Conservation (phyloP, 371 early-diverging fungal species). For the Mortierella sp. region DNA sequence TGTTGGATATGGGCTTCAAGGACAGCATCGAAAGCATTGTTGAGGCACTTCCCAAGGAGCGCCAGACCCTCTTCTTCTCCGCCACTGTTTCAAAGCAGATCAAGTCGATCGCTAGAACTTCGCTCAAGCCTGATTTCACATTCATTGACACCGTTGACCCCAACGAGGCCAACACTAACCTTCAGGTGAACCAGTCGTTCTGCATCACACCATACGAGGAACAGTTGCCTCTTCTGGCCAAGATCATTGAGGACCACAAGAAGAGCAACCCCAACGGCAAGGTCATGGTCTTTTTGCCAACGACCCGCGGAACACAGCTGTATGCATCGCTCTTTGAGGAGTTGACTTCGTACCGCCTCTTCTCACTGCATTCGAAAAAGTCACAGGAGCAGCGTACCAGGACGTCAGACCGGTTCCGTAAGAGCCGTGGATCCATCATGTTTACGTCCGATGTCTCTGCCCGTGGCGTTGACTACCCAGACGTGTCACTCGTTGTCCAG, state of each 20-base stretch:
- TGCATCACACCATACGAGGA: slow-evolving; percentile 70
- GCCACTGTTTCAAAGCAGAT: slow-evolving; percentile 96
- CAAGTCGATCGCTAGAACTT: slow-evolving; percentile 75
- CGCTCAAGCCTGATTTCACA: slow-evolving; percentile 76
- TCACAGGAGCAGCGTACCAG: slow-evolving; percentile 78
- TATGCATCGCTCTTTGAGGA: slow-evolving; percentile 73
- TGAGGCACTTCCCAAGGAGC: slow-evolving; percentile 76
- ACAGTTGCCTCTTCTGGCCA: slow-evolving; percentile 72
- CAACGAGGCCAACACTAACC: slow-evolving; percentile 83
- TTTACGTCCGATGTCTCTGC: slow-evolving; percentile 99
- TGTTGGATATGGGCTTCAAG: slow-evolving; percentile 99
- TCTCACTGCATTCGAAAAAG: slow-evolving; percentile 88
- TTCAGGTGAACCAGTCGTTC: slow-evolving; percentile 83
- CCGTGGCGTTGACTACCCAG: slow-evolving; percentile 99
- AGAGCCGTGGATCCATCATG: slow-evolving; percentile 72
- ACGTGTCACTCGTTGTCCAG: slow-evolving; percentile 94
- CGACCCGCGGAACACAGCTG: slow-evolving; percentile 82
- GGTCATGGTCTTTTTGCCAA: slow-evolving; percentile 93
- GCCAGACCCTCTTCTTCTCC: slow-evolving; percentile 98
- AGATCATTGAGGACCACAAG: slow-evolving; percentile 70
- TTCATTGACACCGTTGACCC: slow-evolving; percentile 89
- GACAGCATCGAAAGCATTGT: slow-evolving; percentile 90
- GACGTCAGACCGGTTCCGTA: slow-evolving; percentile 82
- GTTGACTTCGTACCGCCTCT: slow-evolving; percentile 59
- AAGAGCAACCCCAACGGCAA: slow-evolving; percentile 68